Evolutionary conservation across 192 early-diverging fungal species (phyloP), one percentile per base, ranked within the genome.

Genomic region (Podila verticillata): DNA sequence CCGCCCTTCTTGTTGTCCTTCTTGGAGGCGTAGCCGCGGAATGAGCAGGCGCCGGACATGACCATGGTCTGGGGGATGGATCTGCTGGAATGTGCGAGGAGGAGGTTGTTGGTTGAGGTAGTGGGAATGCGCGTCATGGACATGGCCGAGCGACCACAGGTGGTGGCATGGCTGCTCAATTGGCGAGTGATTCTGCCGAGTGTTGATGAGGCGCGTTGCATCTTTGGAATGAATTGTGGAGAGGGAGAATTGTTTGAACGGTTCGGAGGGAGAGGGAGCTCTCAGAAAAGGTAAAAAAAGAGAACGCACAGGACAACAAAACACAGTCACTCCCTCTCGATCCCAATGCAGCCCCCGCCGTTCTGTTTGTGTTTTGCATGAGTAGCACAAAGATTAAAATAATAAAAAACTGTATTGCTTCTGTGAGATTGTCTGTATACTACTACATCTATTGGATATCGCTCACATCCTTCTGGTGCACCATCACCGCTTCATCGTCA

Each of bases 11-110:
- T 72, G 8, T 32, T 26, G 7, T 70, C 62, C 48, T 70, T 68
- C 68, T 77, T 77, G 39, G 66, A 69, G 48, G 77, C 77, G 59
- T 68, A 80, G 22, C 66, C 39, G 9, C 77, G 65, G 57, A 68
- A 4, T 15, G 48, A 61, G 20, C n/a, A 48, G 13, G 63, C 24
- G 10, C 60, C 63, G 24, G 35, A 58, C 54, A 71, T 17, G 34
- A 65, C 39, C 51, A 68, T 63, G n/a, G 57, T 48, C 51, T 63
- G 58, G 29, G 61, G 57, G 13, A 44, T 44, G 39, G 39, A 44
- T 44, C 39, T 44, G 39, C 15, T 10, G 17, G 39, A 44, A 15
- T 66, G 58, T 49, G 57, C 57, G 35, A 77, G 24, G 22, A n/a
- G 29, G 15, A 63, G 58, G 51, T 57, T 36, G 56, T 62, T 19